Conservation (phyloP, 495 filamentous ascomycete species). For the Aspergillus homomorphus region DNA sequence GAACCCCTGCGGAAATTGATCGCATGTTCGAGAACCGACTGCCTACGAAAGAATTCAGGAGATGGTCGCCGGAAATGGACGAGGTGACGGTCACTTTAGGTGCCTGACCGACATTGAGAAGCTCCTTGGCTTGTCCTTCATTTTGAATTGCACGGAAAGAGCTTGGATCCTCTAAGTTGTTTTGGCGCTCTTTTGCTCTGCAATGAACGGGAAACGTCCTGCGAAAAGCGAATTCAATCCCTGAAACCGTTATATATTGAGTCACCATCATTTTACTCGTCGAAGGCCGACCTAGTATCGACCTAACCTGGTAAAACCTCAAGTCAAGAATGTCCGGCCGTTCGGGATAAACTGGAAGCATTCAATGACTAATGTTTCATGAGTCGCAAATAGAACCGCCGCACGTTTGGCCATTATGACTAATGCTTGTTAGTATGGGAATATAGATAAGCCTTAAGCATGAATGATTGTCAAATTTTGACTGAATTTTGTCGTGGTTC, state of each 20-base stretch:
- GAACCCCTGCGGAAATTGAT: conserved; percentile 33
- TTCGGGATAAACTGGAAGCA: neutral
- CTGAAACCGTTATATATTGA: too few relatives aligned
- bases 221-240: too few relatives aligned
- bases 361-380: neutral
- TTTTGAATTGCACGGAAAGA: too few relatives aligned
- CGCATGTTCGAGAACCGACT: conserved; percentile 30
- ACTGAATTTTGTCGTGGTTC: neutral
- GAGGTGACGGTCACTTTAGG: neutral
- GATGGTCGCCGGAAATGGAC: conserved; percentile 11
- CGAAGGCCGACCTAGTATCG: too few relatives aligned
- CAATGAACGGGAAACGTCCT: too few relatives aligned
- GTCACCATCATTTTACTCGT: too few relatives aligned
- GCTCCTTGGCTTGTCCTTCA: neutral
- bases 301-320: too few relatives aligned
- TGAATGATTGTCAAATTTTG: neutral
- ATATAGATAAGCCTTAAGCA: neutral
- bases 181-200: too few relatives aligned
- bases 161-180: too few relatives aligned
- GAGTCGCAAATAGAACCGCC: neutral
- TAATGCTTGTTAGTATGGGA: neutral
- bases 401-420: neutral
- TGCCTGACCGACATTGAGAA: neutral
- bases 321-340: too few relatives aligned
- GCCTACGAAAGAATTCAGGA: conserved; percentile 22